Evolutionary conservation across 345 rosid genomes (phyloP).

Genomic region (Anacardium occidentale): DNA sequence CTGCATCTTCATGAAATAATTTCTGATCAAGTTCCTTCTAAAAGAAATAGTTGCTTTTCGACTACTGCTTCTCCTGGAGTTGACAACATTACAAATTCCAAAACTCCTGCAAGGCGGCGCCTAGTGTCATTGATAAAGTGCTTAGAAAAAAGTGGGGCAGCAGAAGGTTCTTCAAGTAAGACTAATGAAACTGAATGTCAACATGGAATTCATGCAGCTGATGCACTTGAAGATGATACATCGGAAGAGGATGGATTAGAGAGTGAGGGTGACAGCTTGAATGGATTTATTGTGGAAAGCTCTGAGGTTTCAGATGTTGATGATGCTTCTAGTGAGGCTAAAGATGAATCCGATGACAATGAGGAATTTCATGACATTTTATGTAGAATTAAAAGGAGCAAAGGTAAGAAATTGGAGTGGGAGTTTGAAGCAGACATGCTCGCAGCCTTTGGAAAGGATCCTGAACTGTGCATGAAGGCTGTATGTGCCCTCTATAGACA

Average conservation of each 20-base stretch:
- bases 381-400: slow-evolving; percentile 48
- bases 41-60: slow-evolving; percentile 7
- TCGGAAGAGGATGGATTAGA: slow-evolving; percentile 40
- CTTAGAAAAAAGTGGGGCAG: slow-evolving; percentile 17
- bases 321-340: slow-evolving; percentile 19
- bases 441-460: slow-evolving; percentile 65
- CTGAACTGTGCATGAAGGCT: slow-evolving; percentile 74
- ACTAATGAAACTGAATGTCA: slow-evolving; percentile 15
- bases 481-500: slow-evolving; percentile 70
- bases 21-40: slow-evolving; percentile 16
- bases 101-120: slow-evolving; percentile 33
- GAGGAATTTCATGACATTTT: slow-evolving; percentile 34
- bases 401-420: slow-evolving; percentile 46
- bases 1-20: slow-evolving; percentile 22
- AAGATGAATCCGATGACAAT: slow-evolving; percentile 45
- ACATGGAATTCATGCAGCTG: slow-evolving; percentile 35
- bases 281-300: slow-evolving; percentile 52
- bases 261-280: slow-evolving; percentile 50
- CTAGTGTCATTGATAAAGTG: slow-evolving; percentile 41
- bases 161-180: slow-evolving; percentile 23
- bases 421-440: slow-evolving; percentile 65
- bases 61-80: slow-evolving; percentile 9
- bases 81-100: slow-evolving; percentile 13
- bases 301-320: slow-evolving; percentile 26
- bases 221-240: slow-evolving; percentile 37